Conservation (phyloP, 1,139 yeast genomes). For the Scheffersomyces lignicola region DNA sequence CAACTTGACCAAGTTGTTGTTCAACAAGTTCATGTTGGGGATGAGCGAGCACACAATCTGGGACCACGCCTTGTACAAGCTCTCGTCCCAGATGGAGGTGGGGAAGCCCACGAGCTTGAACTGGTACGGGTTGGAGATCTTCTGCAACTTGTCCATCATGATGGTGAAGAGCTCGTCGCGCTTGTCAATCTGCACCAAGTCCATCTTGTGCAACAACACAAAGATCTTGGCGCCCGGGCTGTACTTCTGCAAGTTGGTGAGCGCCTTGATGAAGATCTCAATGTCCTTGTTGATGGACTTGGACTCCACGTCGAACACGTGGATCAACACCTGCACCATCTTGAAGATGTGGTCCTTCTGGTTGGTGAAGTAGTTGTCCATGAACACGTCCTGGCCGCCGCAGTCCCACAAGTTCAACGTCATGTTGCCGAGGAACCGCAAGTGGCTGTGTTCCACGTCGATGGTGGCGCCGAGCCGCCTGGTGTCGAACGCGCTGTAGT, state of each 20-base stretch:
- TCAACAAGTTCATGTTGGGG: conserved; percentile 85
- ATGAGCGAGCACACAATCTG: conserved; percentile 91
- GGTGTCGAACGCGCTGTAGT: conserved; percentile 95
- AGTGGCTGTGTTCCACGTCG: conserved; percentile 95
- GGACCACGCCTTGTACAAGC: conserved; percentile 96
- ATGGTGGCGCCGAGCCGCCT: conserved; percentile 95
- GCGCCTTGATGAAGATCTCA: conserved; percentile 83
- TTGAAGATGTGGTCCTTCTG: conserved; percentile 91
- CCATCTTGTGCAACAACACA: conserved; percentile 94
- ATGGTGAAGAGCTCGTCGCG: conserved; percentile 79
- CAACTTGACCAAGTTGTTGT: conserved; percentile 71
- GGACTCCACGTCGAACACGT: conserved; percentile 94
- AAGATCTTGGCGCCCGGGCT: conserved; percentile 92
- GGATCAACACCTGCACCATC: conserved; percentile 95
- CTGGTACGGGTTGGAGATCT: conserved; percentile 75
- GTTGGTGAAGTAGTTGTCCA: conserved; percentile 88
- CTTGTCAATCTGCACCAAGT: conserved; percentile 83
- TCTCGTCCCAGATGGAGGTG: conserved; percentile 97
- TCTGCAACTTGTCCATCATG: conserved; percentile 81
- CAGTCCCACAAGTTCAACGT: conserved; percentile 97
- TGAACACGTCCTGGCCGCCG: conserved; percentile 96
- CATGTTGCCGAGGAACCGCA: conserved; percentile 91
- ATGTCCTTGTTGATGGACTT: conserved; percentile 91
- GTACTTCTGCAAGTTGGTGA: conserved; percentile 77
- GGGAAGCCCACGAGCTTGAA: conserved; percentile 87